Evolutionary conservation across 2,329 filamentous ascomycete species (phyloP).

Genomic region (Monosporascus sp.): DNA sequence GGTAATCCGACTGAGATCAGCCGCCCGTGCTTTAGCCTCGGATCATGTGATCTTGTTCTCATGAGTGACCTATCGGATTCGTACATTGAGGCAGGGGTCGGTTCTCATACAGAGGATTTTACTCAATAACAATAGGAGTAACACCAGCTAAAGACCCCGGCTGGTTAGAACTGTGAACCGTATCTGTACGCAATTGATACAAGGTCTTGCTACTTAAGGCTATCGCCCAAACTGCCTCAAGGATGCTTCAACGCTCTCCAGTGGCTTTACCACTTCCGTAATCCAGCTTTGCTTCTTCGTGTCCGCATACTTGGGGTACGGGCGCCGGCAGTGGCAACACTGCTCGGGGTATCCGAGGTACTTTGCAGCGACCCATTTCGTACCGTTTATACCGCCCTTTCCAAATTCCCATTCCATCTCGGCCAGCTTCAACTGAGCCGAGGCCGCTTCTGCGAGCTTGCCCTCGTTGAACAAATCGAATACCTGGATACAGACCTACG

Average conservation of each 20-base stretch:
- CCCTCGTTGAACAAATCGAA: constrained; percentile 26
- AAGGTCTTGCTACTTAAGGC: not conserved
- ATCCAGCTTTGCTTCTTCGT: constrained; percentile 42
- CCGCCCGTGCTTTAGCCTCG: no score
- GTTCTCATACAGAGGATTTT: no score
- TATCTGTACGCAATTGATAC: not conserved
- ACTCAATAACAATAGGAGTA: no score
- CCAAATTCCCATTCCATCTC: constrained; percentile 51
- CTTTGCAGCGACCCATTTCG: constrained; percentile 54
- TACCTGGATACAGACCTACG: constrained; percentile 1
- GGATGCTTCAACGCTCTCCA: constrained; percentile 4
- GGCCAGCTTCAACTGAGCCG: constrained; percentile 45
- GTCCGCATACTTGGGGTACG: constrained; percentile 45
- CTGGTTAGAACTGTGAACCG: no score
- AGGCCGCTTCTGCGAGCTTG: constrained; percentile 35
- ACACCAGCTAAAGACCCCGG: no score
- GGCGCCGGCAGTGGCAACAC: constrained; percentile 47
- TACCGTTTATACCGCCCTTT: constrained; percentile 56
- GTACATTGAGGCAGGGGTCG: no score
- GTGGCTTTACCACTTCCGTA: constrained; percentile 4
- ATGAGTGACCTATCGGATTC: no score
- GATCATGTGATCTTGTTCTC: no score
- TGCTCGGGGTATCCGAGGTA: constrained; percentile 45
- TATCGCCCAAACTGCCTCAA: not conserved
- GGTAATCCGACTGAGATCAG: no score